A percentile compares a stretch with the other conserved stretches of the same genome.
Evolutionary conservation across 495 filamentous ascomycete species (phyloP).

Genomic region (Aspergillus bridgeri): DNA sequence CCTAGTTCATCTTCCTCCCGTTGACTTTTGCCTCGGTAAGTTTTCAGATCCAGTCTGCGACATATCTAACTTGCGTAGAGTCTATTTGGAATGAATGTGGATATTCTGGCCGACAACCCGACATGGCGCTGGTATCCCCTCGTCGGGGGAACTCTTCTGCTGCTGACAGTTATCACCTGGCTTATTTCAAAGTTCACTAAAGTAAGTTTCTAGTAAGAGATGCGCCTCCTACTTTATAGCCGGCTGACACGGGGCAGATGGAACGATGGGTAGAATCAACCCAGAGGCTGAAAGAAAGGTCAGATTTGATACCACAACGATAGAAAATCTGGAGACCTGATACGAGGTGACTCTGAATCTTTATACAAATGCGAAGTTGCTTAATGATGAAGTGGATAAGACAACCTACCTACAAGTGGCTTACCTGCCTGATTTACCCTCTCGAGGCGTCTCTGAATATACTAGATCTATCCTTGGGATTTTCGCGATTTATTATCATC

Average conservation of each 20-base stretch:
- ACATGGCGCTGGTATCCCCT: conserved; percentile 33
- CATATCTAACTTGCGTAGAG: conserved; percentile 19
- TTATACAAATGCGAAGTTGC: no score
- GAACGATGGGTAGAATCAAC: background rate
- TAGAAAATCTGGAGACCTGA: background rate
- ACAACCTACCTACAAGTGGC: no score
- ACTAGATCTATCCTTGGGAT: no score
- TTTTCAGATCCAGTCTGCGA: background rate
- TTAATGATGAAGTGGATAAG: no score
- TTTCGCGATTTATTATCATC: no score
- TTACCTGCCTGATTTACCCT: no score
- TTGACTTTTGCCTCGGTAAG: conserved; percentile 30
- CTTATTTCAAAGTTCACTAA: conserved; percentile 24
- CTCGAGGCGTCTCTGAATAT: no score
- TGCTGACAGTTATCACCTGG: conserved; percentile 25
- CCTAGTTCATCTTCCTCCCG: conserved; percentile 34
- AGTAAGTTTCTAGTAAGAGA: conserved; percentile 6
- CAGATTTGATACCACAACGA: background rate
- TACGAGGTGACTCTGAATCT: no score
- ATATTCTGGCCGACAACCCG: conserved; percentile 21
- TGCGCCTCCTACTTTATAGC: no score
- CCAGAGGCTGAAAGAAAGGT: background rate
- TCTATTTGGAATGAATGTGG: conserved; percentile 36
- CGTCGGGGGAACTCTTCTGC: conserved; percentile 16
- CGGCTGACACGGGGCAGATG: background rate